Conservation (phyloP, 2,329 filamentous ascomycete genomes). For the Neurospora sp. region DNA sequence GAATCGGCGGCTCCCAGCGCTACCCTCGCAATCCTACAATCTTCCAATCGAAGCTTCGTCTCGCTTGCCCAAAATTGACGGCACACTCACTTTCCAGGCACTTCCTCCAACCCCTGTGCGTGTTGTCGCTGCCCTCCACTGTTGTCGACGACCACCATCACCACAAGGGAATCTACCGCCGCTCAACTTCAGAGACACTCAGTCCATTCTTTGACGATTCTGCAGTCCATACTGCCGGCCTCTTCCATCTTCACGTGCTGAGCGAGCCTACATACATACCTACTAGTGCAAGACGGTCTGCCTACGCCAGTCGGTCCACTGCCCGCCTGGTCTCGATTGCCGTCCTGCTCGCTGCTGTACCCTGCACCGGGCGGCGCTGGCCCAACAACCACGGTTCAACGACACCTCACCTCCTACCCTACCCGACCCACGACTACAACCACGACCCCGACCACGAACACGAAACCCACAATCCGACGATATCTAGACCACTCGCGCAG, state of each 20-base stretch:
- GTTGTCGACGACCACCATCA: neutral
- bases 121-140: neutral
- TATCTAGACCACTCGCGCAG: neutral
- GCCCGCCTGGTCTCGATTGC: neutral
- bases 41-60: neutral
- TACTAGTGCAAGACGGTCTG: neutral
- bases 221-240: neutral
- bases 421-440: neutral
- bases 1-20: neutral
- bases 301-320: neutral
- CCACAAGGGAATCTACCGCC: neutral
- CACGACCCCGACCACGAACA: neutral
- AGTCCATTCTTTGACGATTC: neutral
- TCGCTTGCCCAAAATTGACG: neutral
- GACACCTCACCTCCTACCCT: neutral
- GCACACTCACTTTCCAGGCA: neutral
- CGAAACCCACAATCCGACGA: constrained; percentile 10
- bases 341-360: neutral
- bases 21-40: neutral
- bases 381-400: neutral
- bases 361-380: neutral
- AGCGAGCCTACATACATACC: neutral
- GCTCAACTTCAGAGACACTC: neutral
- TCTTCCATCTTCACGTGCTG: neutral
- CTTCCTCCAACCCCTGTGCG: neutral